These are phyloP conservation scores for Pythium folliculosum DNA, from an alignment of 352 stramenopile genomes.

Conservation along the genomic window DNA sequence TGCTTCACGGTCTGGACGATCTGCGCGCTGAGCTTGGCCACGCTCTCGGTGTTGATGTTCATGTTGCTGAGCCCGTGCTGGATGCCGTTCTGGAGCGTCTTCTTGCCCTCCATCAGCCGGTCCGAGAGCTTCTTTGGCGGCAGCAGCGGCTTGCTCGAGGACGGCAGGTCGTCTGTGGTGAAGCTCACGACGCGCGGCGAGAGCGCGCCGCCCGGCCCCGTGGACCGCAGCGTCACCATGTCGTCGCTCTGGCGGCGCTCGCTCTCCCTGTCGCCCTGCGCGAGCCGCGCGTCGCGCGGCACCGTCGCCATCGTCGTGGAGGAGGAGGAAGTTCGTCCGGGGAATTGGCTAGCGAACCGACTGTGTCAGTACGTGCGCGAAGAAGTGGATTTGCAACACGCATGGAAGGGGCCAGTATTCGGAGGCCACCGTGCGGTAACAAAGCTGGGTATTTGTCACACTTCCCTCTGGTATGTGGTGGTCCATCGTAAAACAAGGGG, in stretches of 20 bases:
- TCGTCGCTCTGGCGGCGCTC: slow-evolving; percentile 28
- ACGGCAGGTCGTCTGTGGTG: slow-evolving; percentile 76
- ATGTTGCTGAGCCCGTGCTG: slow-evolving; percentile 17
- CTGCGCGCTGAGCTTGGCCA: slow-evolving; percentile 41
- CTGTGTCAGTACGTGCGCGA: slow-evolving; percentile 3
- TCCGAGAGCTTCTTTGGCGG: slow-evolving; percentile 30
- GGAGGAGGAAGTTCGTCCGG: too few relatives aligned
- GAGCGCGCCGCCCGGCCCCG: slow-evolving; percentile 29
- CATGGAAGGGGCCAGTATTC: slow-evolving; percentile 21
- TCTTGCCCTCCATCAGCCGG: slow-evolving; percentile 31
- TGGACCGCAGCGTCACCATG: slow-evolving; percentile 30
- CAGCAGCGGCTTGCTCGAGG: slow-evolving; percentile 49
- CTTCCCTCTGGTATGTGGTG: background rate
- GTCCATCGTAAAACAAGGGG: too few relatives aligned
- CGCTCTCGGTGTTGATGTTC: slow-evolving; percentile 55
- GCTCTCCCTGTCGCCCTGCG: slow-evolving; percentile 17
- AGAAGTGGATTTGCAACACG: slow-evolving; percentile 23
- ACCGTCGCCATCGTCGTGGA: slow-evolving; percentile 27
- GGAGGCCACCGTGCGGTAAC: background rate
- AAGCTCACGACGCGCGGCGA: slow-evolving; percentile 67
- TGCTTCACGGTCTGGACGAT: slow-evolving; percentile 72
- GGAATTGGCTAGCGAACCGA: slow-evolving; percentile 21
- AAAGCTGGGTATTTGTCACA: too few relatives aligned
- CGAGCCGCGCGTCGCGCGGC: slow-evolving; percentile 31
- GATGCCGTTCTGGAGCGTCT: slow-evolving; percentile 60